Evolutionary conservation across 495 filamentous ascomycete genomes (phyloP), one percentile per base, ranked within the genome.

Genomic region (Hyaloscypha hepaticicola): DNA sequence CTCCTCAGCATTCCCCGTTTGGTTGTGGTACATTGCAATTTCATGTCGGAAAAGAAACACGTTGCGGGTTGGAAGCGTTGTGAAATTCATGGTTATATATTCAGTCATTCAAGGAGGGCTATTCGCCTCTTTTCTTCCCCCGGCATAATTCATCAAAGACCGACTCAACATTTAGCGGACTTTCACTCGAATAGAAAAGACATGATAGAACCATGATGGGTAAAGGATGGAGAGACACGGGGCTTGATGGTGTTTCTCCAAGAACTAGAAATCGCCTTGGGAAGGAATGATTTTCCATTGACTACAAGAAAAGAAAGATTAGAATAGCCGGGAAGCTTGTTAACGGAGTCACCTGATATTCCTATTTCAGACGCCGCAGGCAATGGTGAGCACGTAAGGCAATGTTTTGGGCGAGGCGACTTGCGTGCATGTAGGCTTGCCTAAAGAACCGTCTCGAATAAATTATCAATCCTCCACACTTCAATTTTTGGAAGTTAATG

Each of bases 121-220:
- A 50, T 97, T 90, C 79, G 85, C 91, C n/a, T 90, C 87, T n/a
- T 98, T 98, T 72, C 83, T 98, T 38, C 94, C 94, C 16, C 94
- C 94, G n/a, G 94, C 94, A 45, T 91, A 74, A 34, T 45, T 19
- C 16, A 19, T 45, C 16, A 45, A 16, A 5, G 5, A 34, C 12
- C 19, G 22, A 59, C n/a, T 26, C 25, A 50, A 9, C 38, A 45
- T 1, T 16, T 45, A 45, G 38, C 38, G 19, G 31, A 12, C 14
- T 45, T 45, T 8, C 19, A 45, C 38, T n/a, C n/a, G n/a, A 45
- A 16, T 16, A 14, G 19, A 16, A 4, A 14, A 16, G 11, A 45
- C 19, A 45, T 11, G 9, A 16, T 45, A 45, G 19, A 45, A 16
- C 38, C 12, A 45, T 4, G 12, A 45, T 45, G 0, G 6, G 12